phyloP scores from a whole-genome alignment of 176 grass and related monocot species.

The Aegilops sharonensis region DNA sequence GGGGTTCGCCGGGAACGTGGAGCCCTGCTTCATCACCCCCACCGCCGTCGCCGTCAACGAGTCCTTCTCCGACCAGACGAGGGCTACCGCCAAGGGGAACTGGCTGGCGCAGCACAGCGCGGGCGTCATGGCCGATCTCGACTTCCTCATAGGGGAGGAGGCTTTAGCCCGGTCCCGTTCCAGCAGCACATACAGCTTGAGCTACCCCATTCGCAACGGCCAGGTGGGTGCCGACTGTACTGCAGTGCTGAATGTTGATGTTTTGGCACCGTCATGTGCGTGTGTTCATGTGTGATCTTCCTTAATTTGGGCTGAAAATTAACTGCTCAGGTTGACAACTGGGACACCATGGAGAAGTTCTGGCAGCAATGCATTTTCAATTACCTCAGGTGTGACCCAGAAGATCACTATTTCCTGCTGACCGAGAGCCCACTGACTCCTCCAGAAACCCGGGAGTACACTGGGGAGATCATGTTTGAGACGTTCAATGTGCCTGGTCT shows the following conservation, averaged over 20 bases:
- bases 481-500: conserved; percentile 96
- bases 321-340: conserved; percentile 78
- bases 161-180: conserved; percentile 62
- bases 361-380: conserved; percentile 99
- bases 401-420: conserved; percentile 95
- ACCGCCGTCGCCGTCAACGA: conserved; percentile 94
- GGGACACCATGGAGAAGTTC: conserved; percentile 99
- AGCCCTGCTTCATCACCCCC: conserved; percentile 94
- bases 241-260: not conserved
- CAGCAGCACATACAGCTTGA: conserved; percentile 70
- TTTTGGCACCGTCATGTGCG: not conserved
- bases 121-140: conserved; percentile 95
- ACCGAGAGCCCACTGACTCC: conserved; percentile 91
- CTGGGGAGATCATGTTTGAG: conserved; percentile 99
- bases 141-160: conserved; percentile 94
- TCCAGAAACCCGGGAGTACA: conserved; percentile 88
- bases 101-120: conserved; percentile 96
- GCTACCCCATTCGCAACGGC: conserved; percentile 87
- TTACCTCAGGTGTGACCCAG: conserved; percentile 84
- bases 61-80: conserved; percentile 57
- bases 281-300: not conserved
- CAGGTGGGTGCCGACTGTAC: conserved; percentile 49
- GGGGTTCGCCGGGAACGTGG: conserved; percentile 98
- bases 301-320: conserved; percentile 11
- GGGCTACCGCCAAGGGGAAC: conserved; percentile 67